Evolutionary conservation across 2,329 filamentous ascomycete genomes (phyloP), one percentile per base, ranked within the genome.

Genomic region (Immersiporthe knoxdaviesiana): DNA sequence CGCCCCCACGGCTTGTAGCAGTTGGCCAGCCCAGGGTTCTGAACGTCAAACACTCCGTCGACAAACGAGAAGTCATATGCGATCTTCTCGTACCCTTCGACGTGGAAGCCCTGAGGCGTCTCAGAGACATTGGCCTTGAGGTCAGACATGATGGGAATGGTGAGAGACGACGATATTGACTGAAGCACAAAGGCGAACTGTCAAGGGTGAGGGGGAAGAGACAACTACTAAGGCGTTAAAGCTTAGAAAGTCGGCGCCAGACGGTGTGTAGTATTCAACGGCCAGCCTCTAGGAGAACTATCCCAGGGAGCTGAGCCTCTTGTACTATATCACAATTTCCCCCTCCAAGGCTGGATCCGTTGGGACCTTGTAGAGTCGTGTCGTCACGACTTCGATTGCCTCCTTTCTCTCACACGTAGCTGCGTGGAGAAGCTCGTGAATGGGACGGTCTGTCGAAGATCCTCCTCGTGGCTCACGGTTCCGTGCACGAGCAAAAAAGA

Each of bases 61-160:
- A 92, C 84, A 79, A 92, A 92, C 67, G 88, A 87, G 78, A 92
- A 92, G 79, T 91, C 89, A 77, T 92, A 92, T 75, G 91, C 87
- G 76, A 92, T 92, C 83, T 91, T 92, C 82, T 92, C 90, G 74
- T 91, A 91, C 32, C 90, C 90, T 73, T 89, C 87, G 71, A 92
- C 90, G 73, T 90, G 87, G 79, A 92, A 92, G 50, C 90, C 90
- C 70, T 84, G 82, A 74, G 84, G 79, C 71, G 88, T 92, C 80
- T 90, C 86, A 71, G 83, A 79, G 72, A 92, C 89, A 66, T 84
- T 85, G 69, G 90, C 90, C 75, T 87, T 90, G 77, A 91, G 84
- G 77, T 92, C 89, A 76, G 90, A 92, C 90, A 92, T 92, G 72
- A 73, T 82, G 75, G 56, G 27, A 27, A 65, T 39, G 11, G 5